Percentiles rank a stretch among this genome's conserved stretches.
Conservation (phyloP, 2,329 filamentous ascomycete genomes). For the Zasmidium cellare region DNA sequence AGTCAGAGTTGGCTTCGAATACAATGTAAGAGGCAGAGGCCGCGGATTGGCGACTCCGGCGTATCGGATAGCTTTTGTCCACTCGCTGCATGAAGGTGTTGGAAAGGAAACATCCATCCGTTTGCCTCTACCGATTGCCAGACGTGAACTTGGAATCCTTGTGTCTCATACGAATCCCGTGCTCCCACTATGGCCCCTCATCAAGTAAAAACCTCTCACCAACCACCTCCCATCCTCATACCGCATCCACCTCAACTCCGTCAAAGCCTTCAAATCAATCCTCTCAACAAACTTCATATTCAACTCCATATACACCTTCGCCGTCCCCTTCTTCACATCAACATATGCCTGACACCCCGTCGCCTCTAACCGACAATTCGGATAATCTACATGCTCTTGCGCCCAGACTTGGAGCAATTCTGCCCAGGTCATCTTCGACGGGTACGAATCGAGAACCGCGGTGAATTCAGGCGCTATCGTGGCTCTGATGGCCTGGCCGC, state of each 20-base stretch:
- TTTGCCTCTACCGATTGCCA: too few species aligned
- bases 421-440: background rate
- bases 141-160: too few species aligned
- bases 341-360: background rate
- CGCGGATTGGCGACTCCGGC: too few species aligned
- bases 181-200: background rate
- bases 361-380: background rate
- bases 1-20: too few species aligned
- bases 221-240: background rate
- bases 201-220: background rate
- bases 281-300: background rate
- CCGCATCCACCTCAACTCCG: background rate
- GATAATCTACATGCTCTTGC: slow-evolving; percentile 1
- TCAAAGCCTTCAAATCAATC: background rate
- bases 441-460: background rate
- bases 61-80: too few species aligned
- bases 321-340: background rate
- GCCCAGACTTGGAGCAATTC: slow-evolving; percentile 1
- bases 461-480: background rate
- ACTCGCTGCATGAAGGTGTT: too few species aligned
- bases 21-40: too few species aligned
- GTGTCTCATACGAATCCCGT: background rate
- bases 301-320: slow-evolving; percentile 1
- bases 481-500: background rate
- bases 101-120: too few species aligned